Conservation (phyloP, 2,329 filamentous ascomycete species). For the Phialophora verrucosa region DNA sequence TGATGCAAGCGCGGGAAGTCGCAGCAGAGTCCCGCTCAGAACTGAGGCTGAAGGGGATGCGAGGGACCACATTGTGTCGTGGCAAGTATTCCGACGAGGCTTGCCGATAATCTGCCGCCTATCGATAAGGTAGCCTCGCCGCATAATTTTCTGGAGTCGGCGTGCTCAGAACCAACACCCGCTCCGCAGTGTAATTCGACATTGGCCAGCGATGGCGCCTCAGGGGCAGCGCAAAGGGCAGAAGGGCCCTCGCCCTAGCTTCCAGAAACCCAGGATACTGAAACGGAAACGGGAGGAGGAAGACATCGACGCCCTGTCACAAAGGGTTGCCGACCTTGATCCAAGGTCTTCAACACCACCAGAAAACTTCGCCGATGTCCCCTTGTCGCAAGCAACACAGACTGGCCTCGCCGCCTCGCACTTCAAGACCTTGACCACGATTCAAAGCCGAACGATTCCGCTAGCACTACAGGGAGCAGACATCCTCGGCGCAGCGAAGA, state of each 20-base stretch:
- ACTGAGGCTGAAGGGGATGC: neutral
- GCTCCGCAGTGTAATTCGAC: neutral
- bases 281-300: constrained; percentile 57
- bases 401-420: constrained; percentile 83
- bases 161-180: neutral
- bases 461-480: constrained; percentile 83
- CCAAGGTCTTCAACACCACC: constrained; percentile 52
- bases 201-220: constrained; percentile 21
- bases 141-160: neutral
- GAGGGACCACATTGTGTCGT: neutral
- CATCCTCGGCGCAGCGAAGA: constrained; percentile 93
- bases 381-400: constrained; percentile 79
- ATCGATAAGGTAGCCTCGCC: constrained; percentile 23
- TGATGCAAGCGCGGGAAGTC: neutral
- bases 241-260: constrained; percentile 10
- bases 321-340: constrained; percentile 54
- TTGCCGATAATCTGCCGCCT: constrained; percentile 12
- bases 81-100: constrained; percentile 13
- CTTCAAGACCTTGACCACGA: constrained; percentile 87
- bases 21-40: neutral
- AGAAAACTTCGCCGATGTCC: constrained; percentile 80
- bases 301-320: constrained; percentile 49
- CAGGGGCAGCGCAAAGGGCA: constrained; percentile 24
- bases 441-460: constrained; percentile 88
- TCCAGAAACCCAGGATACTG: constrained; percentile 41